These are phyloP conservation scores for Claviceps sp. DNA, from an alignment of 2,329 filamentous ascomycete genomes.

Conservation along the genomic window DNA sequence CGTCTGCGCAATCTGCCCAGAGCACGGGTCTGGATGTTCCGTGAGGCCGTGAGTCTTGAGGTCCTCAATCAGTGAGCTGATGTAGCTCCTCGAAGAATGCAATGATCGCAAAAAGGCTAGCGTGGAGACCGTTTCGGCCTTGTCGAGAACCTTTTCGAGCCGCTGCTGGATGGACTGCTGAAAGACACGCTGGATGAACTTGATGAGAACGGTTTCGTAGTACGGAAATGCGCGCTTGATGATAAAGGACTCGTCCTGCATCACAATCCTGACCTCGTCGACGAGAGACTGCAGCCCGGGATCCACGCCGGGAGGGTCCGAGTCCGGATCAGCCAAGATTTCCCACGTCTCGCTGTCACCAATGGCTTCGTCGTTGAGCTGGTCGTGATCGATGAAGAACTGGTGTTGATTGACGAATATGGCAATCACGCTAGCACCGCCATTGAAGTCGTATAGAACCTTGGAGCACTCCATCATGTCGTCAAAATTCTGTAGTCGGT, in stretches of 20 bases:
- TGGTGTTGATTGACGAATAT: constrained; percentile 97
- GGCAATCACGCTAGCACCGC: constrained; percentile 86
- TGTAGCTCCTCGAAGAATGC: constrained; percentile 82
- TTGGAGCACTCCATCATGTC: constrained; percentile 96
- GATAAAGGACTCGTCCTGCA: constrained; percentile 93
- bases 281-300: constrained; percentile 82
- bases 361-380: constrained; percentile 74
- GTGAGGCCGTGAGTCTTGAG: constrained; percentile 88
- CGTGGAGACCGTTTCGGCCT: constrained; percentile 82
- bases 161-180: constrained; percentile 96
- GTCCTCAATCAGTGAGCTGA: constrained; percentile 78
- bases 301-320: constrained; percentile 81
- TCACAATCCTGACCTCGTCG: constrained; percentile 87
- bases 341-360: constrained; percentile 75
- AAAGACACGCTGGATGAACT: constrained; percentile 91
- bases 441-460: constrained; percentile 90
- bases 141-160: constrained; percentile 88
- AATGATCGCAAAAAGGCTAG: constrained; percentile 82
- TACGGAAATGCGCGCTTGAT: constrained; percentile 95
- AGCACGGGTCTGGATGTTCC: constrained; percentile 85
- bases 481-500: constrained; percentile 86
- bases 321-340: constrained; percentile 82
- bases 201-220: constrained; percentile 83
- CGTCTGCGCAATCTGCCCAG: constrained; percentile 68
- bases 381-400: constrained; percentile 95